Conservation (phyloP, 2,329 filamentous ascomycete species). For the Diaporthe citriasiana region DNA sequence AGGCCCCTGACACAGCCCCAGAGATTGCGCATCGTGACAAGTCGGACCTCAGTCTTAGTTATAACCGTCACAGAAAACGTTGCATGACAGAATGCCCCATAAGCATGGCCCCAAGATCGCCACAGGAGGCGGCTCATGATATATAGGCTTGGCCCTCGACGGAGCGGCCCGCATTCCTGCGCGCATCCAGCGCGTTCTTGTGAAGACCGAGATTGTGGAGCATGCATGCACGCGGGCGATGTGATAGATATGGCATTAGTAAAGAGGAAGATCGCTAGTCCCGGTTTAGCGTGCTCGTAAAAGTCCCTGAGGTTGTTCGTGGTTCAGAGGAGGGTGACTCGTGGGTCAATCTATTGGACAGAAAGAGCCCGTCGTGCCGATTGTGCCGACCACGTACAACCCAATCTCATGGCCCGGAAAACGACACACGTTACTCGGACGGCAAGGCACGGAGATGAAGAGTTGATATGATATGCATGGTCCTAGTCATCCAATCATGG, state of each 20-base stretch:
- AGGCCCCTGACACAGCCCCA: background rate
- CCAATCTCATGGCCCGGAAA: constrained; percentile 8
- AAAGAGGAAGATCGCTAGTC: background rate
- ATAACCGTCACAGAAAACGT: background rate
- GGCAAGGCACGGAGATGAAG: constrained; percentile 1
- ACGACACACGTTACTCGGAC: background rate
- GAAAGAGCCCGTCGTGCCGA: constrained; percentile 6
- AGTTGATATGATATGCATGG: background rate
- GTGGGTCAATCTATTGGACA: constrained; percentile 32
- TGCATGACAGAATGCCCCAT: too few relatives aligned
- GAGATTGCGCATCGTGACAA: constrained; percentile 27
- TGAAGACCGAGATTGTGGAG: constrained; percentile 2
- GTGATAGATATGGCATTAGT: background rate
- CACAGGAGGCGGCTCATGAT: background rate
- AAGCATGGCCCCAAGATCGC: background rate
- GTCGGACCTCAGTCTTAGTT: background rate
- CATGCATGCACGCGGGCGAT: background rate
- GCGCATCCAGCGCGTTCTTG: background rate
- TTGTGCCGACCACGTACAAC: constrained; percentile 12
- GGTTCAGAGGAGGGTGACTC: background rate
- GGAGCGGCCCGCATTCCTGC: constrained; percentile 16
- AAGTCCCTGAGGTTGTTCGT: background rate
- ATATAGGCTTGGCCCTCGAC: constrained; percentile 3
- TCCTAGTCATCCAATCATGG: background rate
- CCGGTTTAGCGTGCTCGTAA: constrained; percentile 20